Evolutionary conservation across 1,284 basidiomycete species (phyloP), one percentile per base, ranked within the genome.

Genomic region (Malassezia sympodialis): DNA sequence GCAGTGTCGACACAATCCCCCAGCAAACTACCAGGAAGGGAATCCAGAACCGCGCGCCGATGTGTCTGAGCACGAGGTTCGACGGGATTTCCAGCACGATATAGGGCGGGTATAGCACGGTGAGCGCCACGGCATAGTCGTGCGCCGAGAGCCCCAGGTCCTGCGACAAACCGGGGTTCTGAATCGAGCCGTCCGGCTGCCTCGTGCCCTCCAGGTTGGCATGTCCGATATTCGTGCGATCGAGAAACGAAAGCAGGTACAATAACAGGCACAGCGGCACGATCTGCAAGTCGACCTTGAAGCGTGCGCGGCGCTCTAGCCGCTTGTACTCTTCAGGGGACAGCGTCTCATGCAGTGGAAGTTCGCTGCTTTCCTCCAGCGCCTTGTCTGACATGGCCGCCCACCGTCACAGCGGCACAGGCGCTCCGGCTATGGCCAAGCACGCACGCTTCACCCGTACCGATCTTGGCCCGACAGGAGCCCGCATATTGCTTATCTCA

Each of bases 51-150:
- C 61, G 56, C 1, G 69, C 51, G 8, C 68, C 68, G 31, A 72
- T n/a, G 17, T 48, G 59, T 26, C 75, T 57, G 12, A 73, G 54
- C 2, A 69, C 40, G 5, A 73, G 50, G 21, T 72, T 67, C 14
- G 67, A 64, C 0, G 66, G 65, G 19, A 73, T 59, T 31, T 72
- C 69, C 24, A 73, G 60, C 23, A 60, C 26, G 21, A 73, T 72
- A 60, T 76, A 77, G 4, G 67, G 62, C 0, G 66, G 56, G 52
- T 67, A 73, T n/a, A 68, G 61, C 5, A 68, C 61, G n/a, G 59
- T 61, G 11, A 63, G 59, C 2, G 53, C 46, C 24, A 55, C 27
- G 4, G 26, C 17, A 17, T 51, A 57, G 21, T 53, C 43, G 28
- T 59, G 44, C 1, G 32, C 19, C 0, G 14, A 21, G 2, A 49